Conservation (phyloP, 1,284 basidiomycete genomes). For the Amylostereum chailletii region DNA sequence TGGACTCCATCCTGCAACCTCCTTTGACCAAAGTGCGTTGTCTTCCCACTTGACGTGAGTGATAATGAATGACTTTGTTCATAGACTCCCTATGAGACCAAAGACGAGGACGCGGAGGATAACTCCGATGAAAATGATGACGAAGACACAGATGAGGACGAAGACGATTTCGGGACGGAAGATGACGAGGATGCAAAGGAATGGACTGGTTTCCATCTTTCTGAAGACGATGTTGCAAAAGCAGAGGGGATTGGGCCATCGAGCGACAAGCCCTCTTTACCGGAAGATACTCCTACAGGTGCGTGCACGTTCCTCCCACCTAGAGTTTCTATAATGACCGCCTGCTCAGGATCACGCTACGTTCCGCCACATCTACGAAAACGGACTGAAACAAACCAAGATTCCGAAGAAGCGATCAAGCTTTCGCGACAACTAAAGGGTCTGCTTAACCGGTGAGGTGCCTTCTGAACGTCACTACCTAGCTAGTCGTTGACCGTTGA, state of each 20-base stretch:
- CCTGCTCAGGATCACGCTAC: conserved; percentile 30
- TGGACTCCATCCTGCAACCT: conserved; percentile 42
- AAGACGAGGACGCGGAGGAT: conserved; percentile 11
- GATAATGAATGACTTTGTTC: conserved; percentile 3
- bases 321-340: background rate
- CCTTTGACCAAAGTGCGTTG: conserved; percentile 25
- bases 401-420: conserved; percentile 50
- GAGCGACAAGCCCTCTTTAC: background rate
- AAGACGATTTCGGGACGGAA: conserved; percentile 11
- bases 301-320: no score
- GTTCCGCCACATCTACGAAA: conserved; percentile 60
- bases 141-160: conserved; percentile 11
- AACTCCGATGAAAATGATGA: conserved; percentile 18
- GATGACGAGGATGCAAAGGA: conserved; percentile 13
- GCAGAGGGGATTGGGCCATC: background rate
- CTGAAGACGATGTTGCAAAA: conserved; percentile 2
- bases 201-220: conserved; percentile 17
- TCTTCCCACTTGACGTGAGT: conserved; percentile 22
- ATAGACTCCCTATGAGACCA: background rate
- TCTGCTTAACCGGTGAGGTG: conserved; percentile 70
- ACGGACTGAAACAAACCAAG: conserved; percentile 20
- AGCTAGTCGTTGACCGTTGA: background rate
- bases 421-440: conserved; percentile 81
- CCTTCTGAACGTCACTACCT: background rate
- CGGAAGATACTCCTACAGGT: background rate